Conservation (phyloP, 495 filamentous ascomycete species). For the Penicillium arizonense region DNA sequence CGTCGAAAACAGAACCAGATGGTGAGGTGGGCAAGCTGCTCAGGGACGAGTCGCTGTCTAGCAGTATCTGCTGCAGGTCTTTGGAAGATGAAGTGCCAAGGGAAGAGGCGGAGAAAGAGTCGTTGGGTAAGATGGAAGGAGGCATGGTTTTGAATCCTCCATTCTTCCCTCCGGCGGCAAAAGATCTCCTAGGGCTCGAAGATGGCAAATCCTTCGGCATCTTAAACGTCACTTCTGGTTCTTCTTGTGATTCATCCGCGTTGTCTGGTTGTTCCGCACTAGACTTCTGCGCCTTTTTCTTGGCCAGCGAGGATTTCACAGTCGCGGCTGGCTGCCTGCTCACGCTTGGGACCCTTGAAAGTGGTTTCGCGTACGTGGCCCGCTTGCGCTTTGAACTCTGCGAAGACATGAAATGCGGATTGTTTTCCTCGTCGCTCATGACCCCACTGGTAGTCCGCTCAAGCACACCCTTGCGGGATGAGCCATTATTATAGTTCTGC, state of each 20-base stretch:
- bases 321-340: conserved; percentile 15
- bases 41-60: conserved; percentile 14
- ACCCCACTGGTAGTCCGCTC: conserved; percentile 1
- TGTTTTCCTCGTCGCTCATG: conserved; percentile 16
- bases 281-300: neutral
- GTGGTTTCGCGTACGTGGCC: too few relatives aligned
- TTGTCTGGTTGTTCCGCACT: conserved; percentile 1
- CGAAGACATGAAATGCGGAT: conserved; percentile 14
- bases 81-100: conserved; percentile 13
- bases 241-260: conserved; percentile 8
- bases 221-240: conserved; percentile 22
- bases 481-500: conserved; percentile 6
- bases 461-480: neutral
- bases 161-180: neutral
- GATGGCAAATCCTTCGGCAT: conserved; percentile 26
- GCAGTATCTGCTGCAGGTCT: neutral
- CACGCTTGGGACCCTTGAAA: conserved; percentile 9
- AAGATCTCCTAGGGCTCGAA: conserved; percentile 16
- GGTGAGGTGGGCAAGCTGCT: conserved; percentile 9
- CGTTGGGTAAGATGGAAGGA: conserved; percentile 11
- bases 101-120: conserved; percentile 24
- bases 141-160: conserved; percentile 16
- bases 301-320: conserved; percentile 4
- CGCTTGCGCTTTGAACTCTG: conserved; percentile 1
- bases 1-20: neutral